Evolutionary conservation across 176 grass and related monocot genomes (phyloP).

Genomic region (Cenchrus purpureus): DNA sequence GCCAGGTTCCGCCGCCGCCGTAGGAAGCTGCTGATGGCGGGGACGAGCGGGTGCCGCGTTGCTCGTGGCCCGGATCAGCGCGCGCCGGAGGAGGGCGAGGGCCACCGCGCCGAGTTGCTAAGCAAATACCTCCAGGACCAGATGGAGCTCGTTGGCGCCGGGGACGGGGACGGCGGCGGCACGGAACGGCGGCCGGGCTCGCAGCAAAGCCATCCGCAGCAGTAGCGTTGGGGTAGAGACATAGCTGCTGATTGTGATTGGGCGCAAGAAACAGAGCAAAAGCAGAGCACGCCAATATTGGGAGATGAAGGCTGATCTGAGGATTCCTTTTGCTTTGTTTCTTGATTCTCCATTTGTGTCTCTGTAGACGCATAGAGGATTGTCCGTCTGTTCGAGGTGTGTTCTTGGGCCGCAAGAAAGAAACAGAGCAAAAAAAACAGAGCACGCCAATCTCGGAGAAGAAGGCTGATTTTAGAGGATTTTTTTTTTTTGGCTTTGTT

Average conservation of each 20-base stretch:
- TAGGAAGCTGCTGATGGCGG: not conserved
- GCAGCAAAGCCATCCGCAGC: not conserved
- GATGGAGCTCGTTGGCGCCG: constrained; percentile 60
- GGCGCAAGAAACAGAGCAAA: not conserved
- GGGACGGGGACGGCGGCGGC: not conserved
- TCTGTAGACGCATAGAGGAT: not conserved
- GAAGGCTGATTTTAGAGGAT: not conserved
- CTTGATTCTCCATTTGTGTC: not conserved
- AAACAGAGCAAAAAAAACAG: not conserved
- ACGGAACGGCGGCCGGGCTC: not conserved
- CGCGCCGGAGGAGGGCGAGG: not conserved
- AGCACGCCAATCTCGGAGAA: not conserved
- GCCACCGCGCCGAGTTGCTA: constrained; percentile 37
- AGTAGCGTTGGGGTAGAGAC: not conserved
- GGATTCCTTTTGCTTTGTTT: not conserved
- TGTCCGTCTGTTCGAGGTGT: not conserved
- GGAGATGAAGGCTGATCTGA: not conserved
- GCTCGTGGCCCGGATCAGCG: not conserved
- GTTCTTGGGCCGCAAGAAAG: no score
- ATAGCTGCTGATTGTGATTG: constrained; percentile 1
- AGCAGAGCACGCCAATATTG: not conserved
- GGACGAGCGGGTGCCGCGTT: not conserved
- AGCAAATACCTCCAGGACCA: constrained; percentile 75
- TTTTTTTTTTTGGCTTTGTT: not conserved
- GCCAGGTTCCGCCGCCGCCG: constrained; percentile 42